These are phyloP conservation scores for Sungouiozyma intestinalis DNA, from an alignment of 805 yeast genomes.

Conservation along the genomic window DNA sequence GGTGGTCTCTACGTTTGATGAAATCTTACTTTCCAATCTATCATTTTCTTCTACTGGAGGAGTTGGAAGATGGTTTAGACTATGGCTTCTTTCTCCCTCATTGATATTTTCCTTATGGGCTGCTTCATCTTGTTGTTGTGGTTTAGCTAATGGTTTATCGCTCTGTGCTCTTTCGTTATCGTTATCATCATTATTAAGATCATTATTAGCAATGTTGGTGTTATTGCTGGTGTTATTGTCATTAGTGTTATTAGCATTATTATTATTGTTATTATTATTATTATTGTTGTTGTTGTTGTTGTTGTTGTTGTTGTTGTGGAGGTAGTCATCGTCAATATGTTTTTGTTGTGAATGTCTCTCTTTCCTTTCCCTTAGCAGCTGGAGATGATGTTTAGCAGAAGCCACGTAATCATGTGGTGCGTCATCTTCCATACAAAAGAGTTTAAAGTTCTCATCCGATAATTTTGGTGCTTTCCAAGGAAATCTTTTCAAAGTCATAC, in stretches of 20 bases:
- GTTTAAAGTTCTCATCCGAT: constrained; percentile 58
- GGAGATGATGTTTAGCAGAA: constrained; percentile 63
- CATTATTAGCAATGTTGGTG: constrained; percentile 3
- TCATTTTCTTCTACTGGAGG: constrained; percentile 5
- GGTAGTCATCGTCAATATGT: constrained; percentile 3
- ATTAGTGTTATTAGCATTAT: neutral
- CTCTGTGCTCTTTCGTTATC: constrained; percentile 1
- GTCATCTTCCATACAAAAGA: constrained; percentile 60
- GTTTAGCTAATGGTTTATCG: neutral
- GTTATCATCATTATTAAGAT: constrained; percentile 5
- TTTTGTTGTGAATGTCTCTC: constrained; percentile 12
- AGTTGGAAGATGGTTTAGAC: constrained; percentile 2
- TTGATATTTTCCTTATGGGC: neutral
- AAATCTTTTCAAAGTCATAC: constrained; percentile 75
- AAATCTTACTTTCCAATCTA: neutral
- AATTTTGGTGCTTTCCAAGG: constrained; percentile 75
- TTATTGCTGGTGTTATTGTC: constrained; percentile 2
- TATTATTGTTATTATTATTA: neutral
- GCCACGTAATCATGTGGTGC: constrained; percentile 64
- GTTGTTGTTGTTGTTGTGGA: constrained; percentile 4
- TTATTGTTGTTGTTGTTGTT: constrained; percentile 5
- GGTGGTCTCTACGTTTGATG: constrained; percentile 6
- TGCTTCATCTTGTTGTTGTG: neutral
- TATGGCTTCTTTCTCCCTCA: neutral
- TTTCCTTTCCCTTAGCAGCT: constrained; percentile 41